phyloP scores from a whole-genome alignment of 176 grass and related monocot species.

The Bothriochloa decipiens region DNA sequence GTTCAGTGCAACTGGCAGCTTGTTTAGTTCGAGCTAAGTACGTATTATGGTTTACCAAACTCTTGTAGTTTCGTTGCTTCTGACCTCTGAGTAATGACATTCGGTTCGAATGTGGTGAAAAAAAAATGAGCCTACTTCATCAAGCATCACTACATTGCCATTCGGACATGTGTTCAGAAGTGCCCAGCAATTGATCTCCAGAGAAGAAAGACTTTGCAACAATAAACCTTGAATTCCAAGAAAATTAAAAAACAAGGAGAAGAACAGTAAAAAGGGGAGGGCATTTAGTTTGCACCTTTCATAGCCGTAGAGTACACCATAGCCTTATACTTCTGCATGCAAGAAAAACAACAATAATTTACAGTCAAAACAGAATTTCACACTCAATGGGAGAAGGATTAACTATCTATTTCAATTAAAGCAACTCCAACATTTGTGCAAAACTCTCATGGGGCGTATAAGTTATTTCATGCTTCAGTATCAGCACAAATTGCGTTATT shows the following conservation, averaged over 20 bases:
- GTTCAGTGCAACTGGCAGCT: background rate
- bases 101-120: background rate
- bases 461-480: background rate
- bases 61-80: background rate
- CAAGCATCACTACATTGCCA: background rate
- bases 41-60: background rate
- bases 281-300: constrained; percentile 48
- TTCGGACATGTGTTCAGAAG: constrained; percentile 5
- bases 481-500: background rate
- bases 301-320: constrained; percentile 31
- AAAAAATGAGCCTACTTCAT: constrained; percentile 1
- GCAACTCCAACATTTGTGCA: background rate
- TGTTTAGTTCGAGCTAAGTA: background rate
- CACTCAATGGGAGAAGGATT: background rate
- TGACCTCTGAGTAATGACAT: background rate
- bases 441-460: background rate
- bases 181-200: background rate
- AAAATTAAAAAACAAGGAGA: background rate
- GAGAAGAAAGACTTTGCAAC: constrained; percentile 5
- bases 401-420: background rate
- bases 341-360: constrained; percentile 11
- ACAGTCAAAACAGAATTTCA: constrained; percentile 8
- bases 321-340: constrained; percentile 54
- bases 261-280: constrained; percentile 14
- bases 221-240: background rate